Base-by-base conservation (phyloP, 306 rosid species). In the Quercus parvula region DNA sequence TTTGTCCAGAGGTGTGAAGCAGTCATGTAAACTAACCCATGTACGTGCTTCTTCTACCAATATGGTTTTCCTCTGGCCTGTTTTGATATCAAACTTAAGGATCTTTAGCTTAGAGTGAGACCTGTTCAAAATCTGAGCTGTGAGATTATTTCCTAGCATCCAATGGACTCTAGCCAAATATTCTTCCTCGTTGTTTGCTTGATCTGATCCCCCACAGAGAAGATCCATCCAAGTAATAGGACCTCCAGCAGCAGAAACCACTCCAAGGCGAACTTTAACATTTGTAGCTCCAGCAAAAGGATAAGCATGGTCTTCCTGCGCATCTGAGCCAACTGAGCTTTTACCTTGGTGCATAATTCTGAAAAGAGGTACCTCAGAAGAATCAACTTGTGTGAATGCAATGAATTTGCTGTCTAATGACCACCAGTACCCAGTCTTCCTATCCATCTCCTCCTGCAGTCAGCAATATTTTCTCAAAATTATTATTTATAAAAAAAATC, bases 401-500 rank as follows among this genome's bases (percentile, higher is more conserved):
- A 95, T 89, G 78, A 80, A 93, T 86, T 88, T 90, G 83, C 99
- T 77, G 80, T 95, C 97, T 66, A 87, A 88, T 27, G 99, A 95
- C 99, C 99, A 95, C 98, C 99, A 95, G 84, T 93, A 93, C 66
- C 99, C 98, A 76, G 82, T 87, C 85, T 93, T 95, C 66, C 99
- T 84, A 54, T 95, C 97, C 98, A 95, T 95, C 90, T 95, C 99
- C 88, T 95, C 99, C 99, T 95, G 92, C 66, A 83, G 82, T 77
- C 71, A 87, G 56, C 35, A 85, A 81, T 68, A 73, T 20, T 55
- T 18, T 59, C 61, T 49, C 54, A 12, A 83, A 80, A 51, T 44
- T 8, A 8, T 41, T 41, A 38, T 41, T 6, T 35, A 28, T 76
- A 69, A 70, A 77, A 28, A 27, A 77, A 62, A 30, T 64, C 71